These are phyloP conservation scores for Torulaspora maleeae DNA, from an alignment of 805 yeast genomes.

Conservation along the genomic window DNA sequence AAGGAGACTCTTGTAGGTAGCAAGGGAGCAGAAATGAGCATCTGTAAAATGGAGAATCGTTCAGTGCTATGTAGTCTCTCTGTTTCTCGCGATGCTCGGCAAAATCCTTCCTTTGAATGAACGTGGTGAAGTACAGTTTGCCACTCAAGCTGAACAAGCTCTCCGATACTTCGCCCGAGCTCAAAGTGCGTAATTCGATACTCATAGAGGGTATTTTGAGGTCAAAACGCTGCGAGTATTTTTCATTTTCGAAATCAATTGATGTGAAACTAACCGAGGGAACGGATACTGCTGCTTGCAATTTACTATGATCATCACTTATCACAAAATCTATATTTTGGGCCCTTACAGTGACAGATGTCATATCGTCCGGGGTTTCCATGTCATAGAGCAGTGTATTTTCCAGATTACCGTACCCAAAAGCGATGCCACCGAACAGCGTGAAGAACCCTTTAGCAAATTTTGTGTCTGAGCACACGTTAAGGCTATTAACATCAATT, in stretches of 20 bases:
- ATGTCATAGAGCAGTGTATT: slow-evolving; percentile 60
- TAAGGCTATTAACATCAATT: slow-evolving; percentile 58
- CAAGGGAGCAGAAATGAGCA: slow-evolving; percentile 63
- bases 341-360: slow-evolving; percentile 55
- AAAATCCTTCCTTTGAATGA: slow-evolving; percentile 49
- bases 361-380: slow-evolving; percentile 61
- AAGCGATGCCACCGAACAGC: slow-evolving; percentile 47
- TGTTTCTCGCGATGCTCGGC: slow-evolving; percentile 48
- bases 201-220: slow-evolving; percentile 47
- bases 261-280: slow-evolving; percentile 38
- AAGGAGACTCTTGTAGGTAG: slow-evolving; percentile 40
- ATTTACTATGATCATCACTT: slow-evolving; percentile 30
- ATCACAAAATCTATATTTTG: slow-evolving; percentile 45
- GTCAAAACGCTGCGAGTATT: slow-evolving; percentile 55
- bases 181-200: slow-evolving; percentile 17
- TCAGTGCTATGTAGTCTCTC: slow-evolving; percentile 56
- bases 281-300: slow-evolving; percentile 25
- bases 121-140: slow-evolving; percentile 54
- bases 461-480: slow-evolving; percentile 46
- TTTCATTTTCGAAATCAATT: slow-evolving; percentile 65
- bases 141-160: slow-evolving; percentile 48
- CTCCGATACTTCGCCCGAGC: slow-evolving; percentile 19
- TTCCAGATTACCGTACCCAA: slow-evolving; percentile 69
- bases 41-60: slow-evolving; percentile 84
- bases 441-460: slow-evolving; percentile 43